A percentile compares a stretch with the other conserved stretches of the same genome.
Evolutionary conservation across 2,329 filamentous ascomycete species (phyloP).

Genomic region (Botrytis medusae): DNA sequence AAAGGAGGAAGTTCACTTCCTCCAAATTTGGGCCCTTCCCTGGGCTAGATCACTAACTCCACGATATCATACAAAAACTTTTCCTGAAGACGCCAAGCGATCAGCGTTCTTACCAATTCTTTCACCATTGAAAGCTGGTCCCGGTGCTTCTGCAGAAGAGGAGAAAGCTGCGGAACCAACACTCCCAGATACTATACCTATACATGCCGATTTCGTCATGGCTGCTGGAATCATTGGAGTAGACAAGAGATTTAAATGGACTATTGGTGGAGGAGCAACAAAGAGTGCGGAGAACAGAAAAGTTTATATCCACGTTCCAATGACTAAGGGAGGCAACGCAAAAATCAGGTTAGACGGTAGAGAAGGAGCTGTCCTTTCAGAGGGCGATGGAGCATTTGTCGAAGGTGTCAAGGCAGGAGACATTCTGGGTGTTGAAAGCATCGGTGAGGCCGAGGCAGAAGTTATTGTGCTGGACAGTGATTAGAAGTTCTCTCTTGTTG

Average conservation of each 20-base stretch:
- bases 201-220: constrained; percentile 85
- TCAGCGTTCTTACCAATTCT: constrained; percentile 72
- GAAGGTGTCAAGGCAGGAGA: constrained; percentile 64
- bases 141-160: constrained; percentile 58
- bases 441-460: constrained; percentile 53
- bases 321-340: constrained; percentile 72
- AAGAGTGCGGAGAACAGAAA: constrained; percentile 60
- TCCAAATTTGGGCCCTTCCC: constrained; percentile 86
- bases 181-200: constrained; percentile 69
- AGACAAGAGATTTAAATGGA: constrained; percentile 67
- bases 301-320: constrained; percentile 77
- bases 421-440: constrained; percentile 62
- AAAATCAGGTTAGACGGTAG: constrained; percentile 67
- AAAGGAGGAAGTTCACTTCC: constrained; percentile 69
- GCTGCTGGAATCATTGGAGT: constrained; percentile 71
- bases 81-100: constrained; percentile 70
- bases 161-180: constrained; percentile 64
- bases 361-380: constrained; percentile 64
- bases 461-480: constrained; percentile 31
- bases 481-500: neutral
- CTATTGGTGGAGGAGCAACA: constrained; percentile 58
- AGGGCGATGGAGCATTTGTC: constrained; percentile 82
- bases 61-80: constrained; percentile 73
- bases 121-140: constrained; percentile 69
- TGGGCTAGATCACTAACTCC: constrained; percentile 72